phyloP scores from a whole-genome alignment of 2,329 filamentous ascomycete species.

The Beauveria scarabaeidicola region DNA sequence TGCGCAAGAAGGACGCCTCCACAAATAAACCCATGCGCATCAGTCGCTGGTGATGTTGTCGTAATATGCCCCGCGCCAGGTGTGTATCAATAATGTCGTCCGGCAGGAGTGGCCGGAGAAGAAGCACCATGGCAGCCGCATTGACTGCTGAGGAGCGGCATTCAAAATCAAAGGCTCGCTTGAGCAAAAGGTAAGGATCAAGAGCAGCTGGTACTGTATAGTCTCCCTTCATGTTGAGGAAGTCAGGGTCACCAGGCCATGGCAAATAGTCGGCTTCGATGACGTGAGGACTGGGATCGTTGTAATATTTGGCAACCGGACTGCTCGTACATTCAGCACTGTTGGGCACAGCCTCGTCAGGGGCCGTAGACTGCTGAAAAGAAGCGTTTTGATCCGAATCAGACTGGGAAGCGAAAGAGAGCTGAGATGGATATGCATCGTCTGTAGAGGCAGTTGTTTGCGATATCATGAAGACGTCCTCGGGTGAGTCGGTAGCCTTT shows the following conservation, averaged over 20 bases:
- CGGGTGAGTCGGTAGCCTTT: conserved; percentile 23
- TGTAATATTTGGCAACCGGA: conserved; percentile 22
- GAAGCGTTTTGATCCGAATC: conserved; percentile 17
- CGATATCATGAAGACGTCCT: conserved; percentile 36
- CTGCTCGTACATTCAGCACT: conserved; percentile 21
- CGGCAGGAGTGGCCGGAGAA: conserved; percentile 50
- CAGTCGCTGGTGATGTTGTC: conserved; percentile 52
- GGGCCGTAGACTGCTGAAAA: conserved; percentile 10
- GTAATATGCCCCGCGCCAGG: conserved; percentile 47
- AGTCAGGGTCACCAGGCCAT: conserved; percentile 48
- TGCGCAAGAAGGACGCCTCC: conserved; percentile 52
- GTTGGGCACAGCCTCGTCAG: conserved; percentile 13
- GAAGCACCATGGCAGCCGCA: conserved; percentile 52
- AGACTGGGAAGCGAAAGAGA: conserved; percentile 22
- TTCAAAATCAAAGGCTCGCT: conserved; percentile 48
- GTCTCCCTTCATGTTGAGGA: conserved; percentile 31
- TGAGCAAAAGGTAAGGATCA: conserved; percentile 46
- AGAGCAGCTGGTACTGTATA: conserved; percentile 31
- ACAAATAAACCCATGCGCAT: conserved; percentile 51
- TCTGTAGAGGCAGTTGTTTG: conserved; percentile 35
- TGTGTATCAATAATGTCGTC: conserved; percentile 44
- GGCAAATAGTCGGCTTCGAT: conserved; percentile 52
- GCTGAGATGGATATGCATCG: conserved; percentile 24
- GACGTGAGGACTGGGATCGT: conserved; percentile 33
- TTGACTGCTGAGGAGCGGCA: conserved; percentile 47